Percentiles rank a stretch among this genome's conserved stretches.
Conservation (phyloP, 129 eudicot genomes). For the Helianthus tuberosus region DNA sequence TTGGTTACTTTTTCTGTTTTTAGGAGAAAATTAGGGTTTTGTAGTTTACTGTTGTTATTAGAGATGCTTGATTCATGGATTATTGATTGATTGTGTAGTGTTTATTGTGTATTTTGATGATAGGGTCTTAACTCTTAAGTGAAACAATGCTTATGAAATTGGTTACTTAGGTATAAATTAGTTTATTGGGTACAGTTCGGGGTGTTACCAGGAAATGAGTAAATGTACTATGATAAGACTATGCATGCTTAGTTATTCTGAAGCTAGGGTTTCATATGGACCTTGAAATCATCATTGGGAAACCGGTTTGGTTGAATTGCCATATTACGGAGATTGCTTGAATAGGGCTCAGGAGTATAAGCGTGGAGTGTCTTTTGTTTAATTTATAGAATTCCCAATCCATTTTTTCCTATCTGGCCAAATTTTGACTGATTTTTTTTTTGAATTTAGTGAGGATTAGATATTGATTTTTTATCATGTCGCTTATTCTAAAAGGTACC, state of each 20-base stretch:
- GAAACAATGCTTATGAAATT: not conserved
- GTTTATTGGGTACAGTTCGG: conserved; percentile 4
- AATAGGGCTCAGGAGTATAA: not conserved
- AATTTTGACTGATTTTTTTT: not conserved
- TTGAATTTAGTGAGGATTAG: not conserved
- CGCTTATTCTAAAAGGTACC: conserved; percentile 18
- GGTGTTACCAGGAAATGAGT: not conserved
- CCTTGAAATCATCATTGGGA: not conserved
- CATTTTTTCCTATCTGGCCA: too few relatives aligned
- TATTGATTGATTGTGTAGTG: conserved; percentile 2
- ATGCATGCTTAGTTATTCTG: conserved; percentile 2
- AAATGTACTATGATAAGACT: conserved; percentile 3
- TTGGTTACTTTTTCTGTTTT: conserved; percentile 1
- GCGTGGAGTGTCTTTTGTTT: not conserved
- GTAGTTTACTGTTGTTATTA: not conserved
- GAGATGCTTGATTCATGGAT: not conserved
- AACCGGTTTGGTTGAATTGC: not conserved
- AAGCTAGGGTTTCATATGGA: conserved; percentile 19
- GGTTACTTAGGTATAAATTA: not conserved
- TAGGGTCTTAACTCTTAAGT: conserved; percentile 38
- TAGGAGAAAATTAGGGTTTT: not conserved
- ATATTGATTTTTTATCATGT: not conserved
- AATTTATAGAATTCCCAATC: not conserved
- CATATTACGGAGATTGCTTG: conserved; percentile 1
- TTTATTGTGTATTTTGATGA: not conserved